Conservation (phyloP, 2,329 filamentous ascomycete genomes). For the Pezicula neosporulosa region DNA sequence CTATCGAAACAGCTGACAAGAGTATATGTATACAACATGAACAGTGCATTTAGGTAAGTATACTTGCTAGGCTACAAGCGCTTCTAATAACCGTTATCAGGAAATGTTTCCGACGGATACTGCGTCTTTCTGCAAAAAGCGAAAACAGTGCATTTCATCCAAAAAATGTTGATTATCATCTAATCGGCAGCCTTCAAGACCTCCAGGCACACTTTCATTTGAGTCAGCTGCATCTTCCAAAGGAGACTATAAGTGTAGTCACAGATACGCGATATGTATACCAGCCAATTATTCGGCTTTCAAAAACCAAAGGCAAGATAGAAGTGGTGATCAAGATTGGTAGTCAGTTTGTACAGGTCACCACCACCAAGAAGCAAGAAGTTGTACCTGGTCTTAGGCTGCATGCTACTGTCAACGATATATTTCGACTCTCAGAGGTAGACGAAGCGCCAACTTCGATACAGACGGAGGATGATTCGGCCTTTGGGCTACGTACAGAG, state of each 20-base stretch:
- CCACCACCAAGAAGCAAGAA: constrained; percentile 66
- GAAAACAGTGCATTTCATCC: constrained; percentile 60
- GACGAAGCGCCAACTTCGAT: constrained; percentile 64
- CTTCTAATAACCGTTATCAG: constrained; percentile 35
- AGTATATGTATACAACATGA: constrained; percentile 72
- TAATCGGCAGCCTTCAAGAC: constrained; percentile 63
- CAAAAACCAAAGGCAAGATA: constrained; percentile 67
- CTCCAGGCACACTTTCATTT: constrained; percentile 65
- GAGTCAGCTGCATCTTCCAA: constrained; percentile 62
- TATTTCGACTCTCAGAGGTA: constrained; percentile 64
- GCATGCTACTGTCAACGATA: constrained; percentile 64
- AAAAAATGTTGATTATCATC: constrained; percentile 61
- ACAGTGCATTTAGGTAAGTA: constrained; percentile 63
- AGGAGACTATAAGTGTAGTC: constrained; percentile 67
- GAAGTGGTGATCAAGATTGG: constrained; percentile 68
- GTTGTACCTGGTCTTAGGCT: constrained; percentile 59
- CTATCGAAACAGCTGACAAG: constrained; percentile 55
- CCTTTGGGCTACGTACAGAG: constrained; percentile 65
- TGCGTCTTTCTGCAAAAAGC: constrained; percentile 59
- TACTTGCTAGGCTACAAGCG: constrained; percentile 51
- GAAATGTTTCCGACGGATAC: constrained; percentile 62
- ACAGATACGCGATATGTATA: constrained; percentile 64
- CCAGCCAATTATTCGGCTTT: constrained; percentile 61
- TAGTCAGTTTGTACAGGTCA: constrained; percentile 67
- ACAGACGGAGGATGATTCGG: constrained; percentile 62